Evolutionary conservation across 176 grass and related monocot genomes (phyloP).

Genomic region (Bonia amplexicaulis): DNA sequence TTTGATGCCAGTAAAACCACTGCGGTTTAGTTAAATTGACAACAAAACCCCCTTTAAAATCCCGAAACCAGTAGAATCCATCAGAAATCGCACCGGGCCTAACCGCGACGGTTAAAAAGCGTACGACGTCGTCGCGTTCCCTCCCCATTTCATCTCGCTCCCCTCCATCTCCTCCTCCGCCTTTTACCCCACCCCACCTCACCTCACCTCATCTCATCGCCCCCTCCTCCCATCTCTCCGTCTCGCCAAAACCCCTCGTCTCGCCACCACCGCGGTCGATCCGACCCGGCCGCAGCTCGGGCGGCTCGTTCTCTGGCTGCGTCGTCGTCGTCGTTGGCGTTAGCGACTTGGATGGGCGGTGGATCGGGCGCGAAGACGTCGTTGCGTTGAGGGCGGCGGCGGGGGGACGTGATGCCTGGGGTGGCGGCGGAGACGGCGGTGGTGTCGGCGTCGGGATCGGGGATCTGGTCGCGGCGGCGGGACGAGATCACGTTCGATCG

Average conservation of each 20-base stretch:
- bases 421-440: conserved; percentile 4
- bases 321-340: background rate
- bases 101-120: conserved; percentile 55
- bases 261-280: conserved; percentile 20
- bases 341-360: conserved; percentile 5
- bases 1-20: background rate
- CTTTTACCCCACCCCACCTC: background rate
- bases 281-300: conserved; percentile 16
- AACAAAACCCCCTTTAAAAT: background rate
- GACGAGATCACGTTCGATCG: conserved; percentile 96
- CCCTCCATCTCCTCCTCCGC: background rate
- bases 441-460: conserved; percentile 48
- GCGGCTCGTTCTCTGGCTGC: background rate
- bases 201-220: conserved; percentile 9
- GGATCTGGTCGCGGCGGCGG: conserved; percentile 88
- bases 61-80: background rate
- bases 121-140: conserved; percentile 46
- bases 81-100: background rate
- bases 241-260: conserved; percentile 11
- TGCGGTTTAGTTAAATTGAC: conserved; percentile 11
- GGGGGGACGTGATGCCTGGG: conserved; percentile 35
- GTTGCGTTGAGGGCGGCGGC: conserved; percentile 15
- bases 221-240: conserved; percentile 6
- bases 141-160: conserved; percentile 7
- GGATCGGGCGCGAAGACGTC: conserved; percentile 7